A percentile compares a stretch with the other conserved stretches of the same genome.
These are phyloP conservation scores for Fusarium neocosmosporiellum DNA, from an alignment of 2,329 filamentous ascomycete species.

Conservation along the genomic window DNA sequence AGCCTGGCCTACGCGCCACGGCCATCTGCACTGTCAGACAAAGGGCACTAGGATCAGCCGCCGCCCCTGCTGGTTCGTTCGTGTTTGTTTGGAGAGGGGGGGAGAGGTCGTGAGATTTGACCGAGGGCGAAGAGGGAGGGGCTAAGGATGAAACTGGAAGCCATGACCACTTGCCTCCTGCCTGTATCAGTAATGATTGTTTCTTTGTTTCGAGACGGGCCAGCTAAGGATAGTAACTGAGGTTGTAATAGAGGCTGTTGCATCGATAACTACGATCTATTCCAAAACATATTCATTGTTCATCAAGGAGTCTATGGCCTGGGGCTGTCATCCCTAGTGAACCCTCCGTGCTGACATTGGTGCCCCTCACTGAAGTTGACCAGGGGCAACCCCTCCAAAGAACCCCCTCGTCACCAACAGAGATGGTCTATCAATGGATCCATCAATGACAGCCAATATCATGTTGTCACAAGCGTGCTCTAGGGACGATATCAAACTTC, in stretches of 20 bases:
- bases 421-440: background rate
- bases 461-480: background rate
- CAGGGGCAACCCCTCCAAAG: background rate
- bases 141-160: background rate
- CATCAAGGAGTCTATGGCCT: background rate
- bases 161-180: background rate
- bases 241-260: background rate
- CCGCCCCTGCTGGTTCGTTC: slow-evolving; percentile 1
- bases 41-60: slow-evolving; percentile 17
- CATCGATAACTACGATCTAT: background rate
- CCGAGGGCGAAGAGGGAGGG: background rate
- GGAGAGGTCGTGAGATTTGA: slow-evolving; percentile 2
- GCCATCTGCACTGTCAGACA: slow-evolving; percentile 1
- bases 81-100: slow-evolving; percentile 1
- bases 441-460: background rate
- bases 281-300: background rate
- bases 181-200: background rate
- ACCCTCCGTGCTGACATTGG: background rate
- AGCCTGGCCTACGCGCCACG: slow-evolving; percentile 18
- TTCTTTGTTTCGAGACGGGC: background rate
- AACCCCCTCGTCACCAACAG: background rate
- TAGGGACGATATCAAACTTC: background rate
- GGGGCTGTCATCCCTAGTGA: background rate
- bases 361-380: background rate
- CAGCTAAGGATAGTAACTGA: background rate